Percentiles rank a stretch among this genome's conserved stretches.
These are phyloP conservation scores for Rosellinia necatrix DNA, from an alignment of 2,329 filamentous ascomycete species.

Conservation along the genomic window DNA sequence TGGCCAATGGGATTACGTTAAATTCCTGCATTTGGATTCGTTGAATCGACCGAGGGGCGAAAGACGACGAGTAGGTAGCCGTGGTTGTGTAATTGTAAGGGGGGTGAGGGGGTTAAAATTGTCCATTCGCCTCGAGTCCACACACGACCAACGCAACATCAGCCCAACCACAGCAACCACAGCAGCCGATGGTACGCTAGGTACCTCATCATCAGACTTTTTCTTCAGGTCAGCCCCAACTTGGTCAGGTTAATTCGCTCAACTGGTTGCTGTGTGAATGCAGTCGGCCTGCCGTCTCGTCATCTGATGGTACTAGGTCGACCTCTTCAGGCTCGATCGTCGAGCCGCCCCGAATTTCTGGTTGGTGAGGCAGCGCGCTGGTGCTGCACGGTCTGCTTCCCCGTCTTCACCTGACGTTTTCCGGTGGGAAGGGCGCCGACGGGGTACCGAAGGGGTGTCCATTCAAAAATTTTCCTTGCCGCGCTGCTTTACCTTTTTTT, in stretches of 20 bases:
- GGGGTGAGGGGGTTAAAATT: slow-evolving; percentile 7
- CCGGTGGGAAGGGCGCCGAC: slow-evolving; percentile 23
- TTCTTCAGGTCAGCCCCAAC: slow-evolving; percentile 23
- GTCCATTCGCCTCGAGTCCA: slow-evolving; percentile 2
- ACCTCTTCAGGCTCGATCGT: slow-evolving; percentile 17
- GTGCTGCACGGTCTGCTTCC: slow-evolving; percentile 20
- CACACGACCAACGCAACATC: slow-evolving; percentile 8
- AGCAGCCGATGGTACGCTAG: slow-evolving; percentile 26
- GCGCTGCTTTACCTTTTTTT: slow-evolving; percentile 22
- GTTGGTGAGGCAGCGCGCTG: slow-evolving; percentile 10
- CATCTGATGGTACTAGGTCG: slow-evolving; percentile 28
- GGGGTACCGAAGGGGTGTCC: slow-evolving; percentile 11
- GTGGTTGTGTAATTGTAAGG: no score
- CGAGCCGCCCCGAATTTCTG: slow-evolving; percentile 1
- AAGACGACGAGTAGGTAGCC: slow-evolving; percentile 5
- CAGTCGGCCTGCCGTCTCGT: slow-evolving; percentile 18
- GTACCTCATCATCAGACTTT: slow-evolving; percentile 14
- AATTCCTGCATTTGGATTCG: slow-evolving; percentile 27
- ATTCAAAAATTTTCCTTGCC: slow-evolving; percentile 4
- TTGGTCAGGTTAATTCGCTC: slow-evolving; percentile 23
- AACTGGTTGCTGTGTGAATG: slow-evolving; percentile 20
- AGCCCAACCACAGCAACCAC: slow-evolving; percentile 14
- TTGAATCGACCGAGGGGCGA: slow-evolving; percentile 18
- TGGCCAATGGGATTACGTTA: slow-evolving; percentile 21
- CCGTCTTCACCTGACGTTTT: slow-evolving; percentile 25